Percentiles rank a stretch among this genome's conserved stretches.
These are phyloP conservation scores for Strigomonas galati DNA, from an alignment of 208 protist genomes.

Conservation along the genomic window DNA sequence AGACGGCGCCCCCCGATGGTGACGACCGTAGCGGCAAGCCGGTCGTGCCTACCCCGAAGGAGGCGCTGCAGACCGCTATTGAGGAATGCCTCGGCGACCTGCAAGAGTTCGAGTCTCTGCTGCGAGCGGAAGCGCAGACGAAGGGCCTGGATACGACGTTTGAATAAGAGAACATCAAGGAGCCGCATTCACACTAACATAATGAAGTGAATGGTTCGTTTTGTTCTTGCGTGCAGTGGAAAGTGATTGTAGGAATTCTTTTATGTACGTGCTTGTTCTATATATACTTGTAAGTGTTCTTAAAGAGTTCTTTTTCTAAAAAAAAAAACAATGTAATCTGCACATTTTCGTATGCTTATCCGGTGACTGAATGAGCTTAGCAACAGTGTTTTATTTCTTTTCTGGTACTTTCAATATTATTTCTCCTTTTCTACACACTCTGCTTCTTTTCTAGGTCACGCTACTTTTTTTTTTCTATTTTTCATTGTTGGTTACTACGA, in stretches of 20 bases:
- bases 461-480: constrained; percentile 24
- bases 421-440: no score
- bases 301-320: background rate
- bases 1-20: constrained; percentile 65
- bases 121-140: constrained; percentile 56
- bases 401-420: no score
- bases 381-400: no score
- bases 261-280: background rate
- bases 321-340: no score
- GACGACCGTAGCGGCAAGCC: background rate
- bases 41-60: constrained; percentile 71
- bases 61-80: constrained; percentile 70
- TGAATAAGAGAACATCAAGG: no score
- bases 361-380: no score
- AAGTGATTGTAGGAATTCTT: no score
- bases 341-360: no score
- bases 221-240: no score
- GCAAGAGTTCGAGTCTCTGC: constrained; percentile 70
- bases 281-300: constrained; percentile 8
- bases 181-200: no score
- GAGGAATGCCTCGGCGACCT: constrained; percentile 76
- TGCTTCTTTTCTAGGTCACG: no score
- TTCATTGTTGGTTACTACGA: background rate
- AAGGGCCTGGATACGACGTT: constrained; percentile 30
- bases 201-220: no score